Percentiles rank a stretch among this genome's conserved stretches.
Evolutionary conservation across 257 asterid genomes (phyloP).

Genomic region (Jaltomata sinuosa): DNA sequence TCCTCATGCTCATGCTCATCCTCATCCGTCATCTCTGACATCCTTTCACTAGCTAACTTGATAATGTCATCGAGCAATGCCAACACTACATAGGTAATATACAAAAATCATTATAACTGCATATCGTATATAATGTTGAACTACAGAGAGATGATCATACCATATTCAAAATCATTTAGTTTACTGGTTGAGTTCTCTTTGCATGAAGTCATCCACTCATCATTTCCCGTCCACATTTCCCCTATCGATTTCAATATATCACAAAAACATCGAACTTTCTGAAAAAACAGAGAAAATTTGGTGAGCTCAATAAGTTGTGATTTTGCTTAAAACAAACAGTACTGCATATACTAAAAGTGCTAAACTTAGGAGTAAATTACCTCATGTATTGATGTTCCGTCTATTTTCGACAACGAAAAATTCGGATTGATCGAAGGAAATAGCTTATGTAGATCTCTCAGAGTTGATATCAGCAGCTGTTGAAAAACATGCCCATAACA

Average conservation of each 20-base stretch:
- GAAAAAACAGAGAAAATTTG: neutral
- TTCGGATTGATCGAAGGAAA: constrained; percentile 33
- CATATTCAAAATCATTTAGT: constrained; percentile 39
- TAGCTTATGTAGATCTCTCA: constrained; percentile 46
- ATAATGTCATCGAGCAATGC: constrained; percentile 59
- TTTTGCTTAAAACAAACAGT: neutral
- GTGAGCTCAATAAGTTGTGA: neutral
- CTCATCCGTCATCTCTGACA: constrained; percentile 52
- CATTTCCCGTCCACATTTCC: constrained; percentile 56
- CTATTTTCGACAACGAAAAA: constrained; percentile 29
- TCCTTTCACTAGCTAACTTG: constrained; percentile 52
- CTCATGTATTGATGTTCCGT: constrained; percentile 44
- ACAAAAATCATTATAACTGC: neutral
- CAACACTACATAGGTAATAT: constrained; percentile 25
- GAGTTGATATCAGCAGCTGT: constrained; percentile 66
- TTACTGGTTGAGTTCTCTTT: constrained; percentile 27
- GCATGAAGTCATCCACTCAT: constrained; percentile 57
- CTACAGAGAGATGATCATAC: constrained; percentile 18
- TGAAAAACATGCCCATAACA: neutral
- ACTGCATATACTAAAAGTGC: neutral
- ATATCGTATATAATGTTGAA: no score
- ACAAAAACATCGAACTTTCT: constrained; percentile 60
- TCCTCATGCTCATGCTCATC: constrained; percentile 11
- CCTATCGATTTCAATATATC: constrained; percentile 59
- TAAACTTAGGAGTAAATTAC: constrained; percentile 16